Evolutionary conservation across 2,329 filamentous ascomycete genomes (phyloP), one percentile per base, ranked within the genome.

Genomic region (Phialemonium atrogriseum): DNA sequence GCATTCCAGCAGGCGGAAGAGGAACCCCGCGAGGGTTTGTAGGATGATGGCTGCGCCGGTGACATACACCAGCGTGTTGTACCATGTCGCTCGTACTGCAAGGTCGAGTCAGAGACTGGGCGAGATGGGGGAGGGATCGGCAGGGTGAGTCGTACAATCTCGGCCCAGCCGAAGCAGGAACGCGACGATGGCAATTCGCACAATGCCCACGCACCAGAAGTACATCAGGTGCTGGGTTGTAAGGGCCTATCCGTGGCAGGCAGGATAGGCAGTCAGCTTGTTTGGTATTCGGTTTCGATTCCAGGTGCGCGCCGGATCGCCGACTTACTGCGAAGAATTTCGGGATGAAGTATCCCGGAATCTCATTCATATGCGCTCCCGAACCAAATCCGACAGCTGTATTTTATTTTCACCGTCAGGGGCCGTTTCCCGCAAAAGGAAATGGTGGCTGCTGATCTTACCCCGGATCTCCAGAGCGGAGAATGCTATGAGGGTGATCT

Each of bases 91-190:
- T n/a, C n/a, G n/a, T n/a, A n/a, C n/a, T n/a, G n/a, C n/a, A n/a
- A n/a, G n/a, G n/a, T n/a, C n/a, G n/a, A n/a, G n/a, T n/a, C n/a
- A n/a, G n/a, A n/a, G n/a, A n/a, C n/a, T n/a, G n/a, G n/a, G n/a
- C n/a, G n/a, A n/a, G n/a, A n/a, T n/a, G n/a, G n/a, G n/a, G n/a
- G n/a, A n/a, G n/a, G n/a, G n/a, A n/a, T 20, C 7, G 14, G 15
- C 10, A 27, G 22, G 7, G 5, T 10, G 7, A n/a, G 11, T 27
- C 51, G 42, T 44, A 58, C 56, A 49, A 12, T 56, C 51, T 39
- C 48, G 51, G 27, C 40, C 42, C 10, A 59, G 43, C n/a, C 55
- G 49, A 8, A 50, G 48, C 10, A 59, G 37, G 34, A 59, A 57
- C 6, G 51, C 48, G 7, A 54, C 43, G 19, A 60, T 54, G 3